These are phyloP conservation scores for Penicillium simplicissimum DNA, from an alignment of 495 filamentous ascomycete species.

Conservation along the genomic window DNA sequence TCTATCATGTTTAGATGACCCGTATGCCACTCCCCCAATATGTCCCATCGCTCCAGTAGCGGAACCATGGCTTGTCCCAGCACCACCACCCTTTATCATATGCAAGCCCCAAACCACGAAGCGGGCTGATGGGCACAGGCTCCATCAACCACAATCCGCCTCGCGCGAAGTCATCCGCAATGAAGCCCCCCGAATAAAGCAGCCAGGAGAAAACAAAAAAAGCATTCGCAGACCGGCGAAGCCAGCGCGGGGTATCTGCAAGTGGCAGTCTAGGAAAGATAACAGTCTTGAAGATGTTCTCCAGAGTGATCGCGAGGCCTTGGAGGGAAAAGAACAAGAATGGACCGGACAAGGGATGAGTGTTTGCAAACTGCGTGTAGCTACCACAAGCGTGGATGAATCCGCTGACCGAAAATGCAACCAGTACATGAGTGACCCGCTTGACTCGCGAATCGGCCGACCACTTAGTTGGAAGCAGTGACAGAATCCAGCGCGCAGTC, in stretches of 20 bases:
- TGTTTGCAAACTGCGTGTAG: conserved; percentile 50
- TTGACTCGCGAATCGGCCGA: conserved; percentile 18
- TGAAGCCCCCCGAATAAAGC: conserved; percentile 49
- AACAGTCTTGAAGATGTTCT: conserved; percentile 36
- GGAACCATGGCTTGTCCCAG: conserved; percentile 53
- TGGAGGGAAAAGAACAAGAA: conserved; percentile 60
- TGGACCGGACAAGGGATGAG: conserved; percentile 41
- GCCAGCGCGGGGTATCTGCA: conserved; percentile 32
- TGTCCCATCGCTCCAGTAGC: conserved; percentile 49
- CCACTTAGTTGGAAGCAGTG: conserved; percentile 31
- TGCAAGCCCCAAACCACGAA: conserved; percentile 54
- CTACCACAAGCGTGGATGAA: conserved; percentile 60
- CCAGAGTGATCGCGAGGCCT: conserved; percentile 54
- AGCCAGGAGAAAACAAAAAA: conserved; percentile 59
- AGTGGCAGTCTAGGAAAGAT: conserved; percentile 31
- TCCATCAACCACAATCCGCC: conserved; percentile 67
- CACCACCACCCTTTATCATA: conserved; percentile 57
- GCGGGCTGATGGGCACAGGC: conserved; percentile 64
- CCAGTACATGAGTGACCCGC: conserved; percentile 34
- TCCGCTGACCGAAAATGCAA: conserved; percentile 61
- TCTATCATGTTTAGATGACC: conserved; percentile 17
- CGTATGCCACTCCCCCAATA: conserved; percentile 68
- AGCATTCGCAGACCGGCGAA: conserved; percentile 52
- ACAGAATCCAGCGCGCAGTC: conserved; percentile 52
- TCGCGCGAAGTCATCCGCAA: conserved; percentile 62